These are phyloP conservation scores for Microbotryum violaceum DNA, from an alignment of 1,284 basidiomycete species.

Conservation along the genomic window DNA sequence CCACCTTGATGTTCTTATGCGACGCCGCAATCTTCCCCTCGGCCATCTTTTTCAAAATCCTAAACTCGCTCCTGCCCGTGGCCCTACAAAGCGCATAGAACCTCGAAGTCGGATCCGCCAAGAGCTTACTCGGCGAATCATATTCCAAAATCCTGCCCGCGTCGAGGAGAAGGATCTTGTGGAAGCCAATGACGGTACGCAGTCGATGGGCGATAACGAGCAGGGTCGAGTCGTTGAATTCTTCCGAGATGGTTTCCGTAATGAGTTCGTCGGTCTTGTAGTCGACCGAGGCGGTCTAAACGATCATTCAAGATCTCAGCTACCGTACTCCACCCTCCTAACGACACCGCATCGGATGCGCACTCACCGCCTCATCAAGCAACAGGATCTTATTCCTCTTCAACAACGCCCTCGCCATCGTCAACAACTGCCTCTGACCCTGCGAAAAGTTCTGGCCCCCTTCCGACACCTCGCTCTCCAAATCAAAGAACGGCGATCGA, in stretches of 20 bases:
- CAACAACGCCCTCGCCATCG: slow-evolving; percentile 74
- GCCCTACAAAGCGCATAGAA: slow-evolving; percentile 30
- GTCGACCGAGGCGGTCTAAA: slow-evolving; percentile 50
- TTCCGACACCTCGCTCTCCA: slow-evolving; percentile 75
- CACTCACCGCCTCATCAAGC: slow-evolving; percentile 57
- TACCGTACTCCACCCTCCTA: no score
- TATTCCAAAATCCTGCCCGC: slow-evolving; percentile 44
- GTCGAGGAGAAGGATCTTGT: slow-evolving; percentile 45
- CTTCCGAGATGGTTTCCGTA: slow-evolving; percentile 62
- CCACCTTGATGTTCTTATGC: slow-evolving; percentile 23
- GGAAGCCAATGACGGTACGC: slow-evolving; percentile 41
- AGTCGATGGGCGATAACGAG: slow-evolving; percentile 61
- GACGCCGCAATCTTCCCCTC: slow-evolving; percentile 16
- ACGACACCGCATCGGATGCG: slow-evolving; percentile 7
- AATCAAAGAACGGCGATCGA: slow-evolving; percentile 72
- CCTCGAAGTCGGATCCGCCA: slow-evolving; percentile 34
- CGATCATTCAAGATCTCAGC: no score
- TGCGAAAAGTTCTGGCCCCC: slow-evolving; percentile 77
- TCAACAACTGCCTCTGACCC: slow-evolving; percentile 75
- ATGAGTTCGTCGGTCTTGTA: slow-evolving; percentile 71
- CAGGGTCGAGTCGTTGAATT: slow-evolving; percentile 59
- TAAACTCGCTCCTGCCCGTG: slow-evolving; percentile 25
- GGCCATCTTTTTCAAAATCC: slow-evolving; percentile 25
- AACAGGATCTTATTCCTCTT: slow-evolving; percentile 65
- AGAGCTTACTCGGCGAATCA: slow-evolving; percentile 45